These are phyloP conservation scores for Delitschia confertaspora DNA, from an alignment of 495 filamentous ascomycete genomes.

Conservation along the genomic window DNA sequence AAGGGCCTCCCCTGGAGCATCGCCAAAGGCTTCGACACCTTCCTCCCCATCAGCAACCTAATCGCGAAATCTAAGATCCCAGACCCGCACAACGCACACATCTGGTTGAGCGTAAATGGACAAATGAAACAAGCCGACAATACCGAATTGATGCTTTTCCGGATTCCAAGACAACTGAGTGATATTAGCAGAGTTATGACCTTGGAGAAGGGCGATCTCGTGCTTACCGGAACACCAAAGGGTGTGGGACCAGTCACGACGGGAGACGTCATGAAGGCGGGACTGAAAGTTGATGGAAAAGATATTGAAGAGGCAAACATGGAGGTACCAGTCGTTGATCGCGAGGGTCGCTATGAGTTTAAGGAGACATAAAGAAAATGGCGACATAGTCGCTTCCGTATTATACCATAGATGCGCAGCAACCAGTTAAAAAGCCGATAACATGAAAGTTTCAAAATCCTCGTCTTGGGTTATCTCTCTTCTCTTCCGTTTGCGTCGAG, in stretches of 20 bases:
- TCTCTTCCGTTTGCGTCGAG: too few species aligned
- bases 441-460: constrained; percentile 2
- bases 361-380: constrained; percentile 46
- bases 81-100: constrained; percentile 78
- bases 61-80: constrained; percentile 71
- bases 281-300: constrained; percentile 70
- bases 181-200: constrained; percentile 95
- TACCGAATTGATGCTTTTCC: constrained; percentile 85
- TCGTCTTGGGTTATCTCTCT: not conserved
- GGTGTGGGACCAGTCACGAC: constrained; percentile 79
- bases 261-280: constrained; percentile 83
- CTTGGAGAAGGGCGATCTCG: constrained; percentile 80
- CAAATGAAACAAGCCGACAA: constrained; percentile 69
- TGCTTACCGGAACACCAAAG: constrained; percentile 93
- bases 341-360: constrained; percentile 46
- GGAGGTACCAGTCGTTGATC: constrained; percentile 71
- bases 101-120: constrained; percentile 73
- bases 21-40: constrained; percentile 95
- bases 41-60: constrained; percentile 70
- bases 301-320: constrained; percentile 81
- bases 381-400: too few species aligned
- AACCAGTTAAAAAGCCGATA: too few species aligned
- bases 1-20: constrained; percentile 96
- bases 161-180: constrained; percentile 73
- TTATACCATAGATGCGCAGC: too few species aligned